A percentile compares a stretch with the other conserved stretches of the same genome.
Conservation (phyloP, 768 basidiomycete genomes). For the Amanita phalloides region DNA sequence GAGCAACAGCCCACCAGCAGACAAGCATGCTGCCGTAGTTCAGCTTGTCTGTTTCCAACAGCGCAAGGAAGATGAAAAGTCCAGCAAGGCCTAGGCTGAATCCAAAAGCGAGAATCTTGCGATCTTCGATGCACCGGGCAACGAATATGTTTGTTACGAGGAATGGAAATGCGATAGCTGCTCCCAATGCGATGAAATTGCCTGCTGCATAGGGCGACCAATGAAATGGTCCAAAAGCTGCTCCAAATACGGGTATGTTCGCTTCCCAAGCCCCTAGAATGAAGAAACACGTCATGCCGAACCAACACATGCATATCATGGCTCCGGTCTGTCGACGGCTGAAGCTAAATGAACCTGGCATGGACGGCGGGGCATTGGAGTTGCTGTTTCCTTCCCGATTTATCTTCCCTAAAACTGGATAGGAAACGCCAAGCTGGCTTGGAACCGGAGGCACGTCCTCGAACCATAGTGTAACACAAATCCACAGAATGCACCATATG, state of each 20-base stretch:
- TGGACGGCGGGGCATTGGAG: neutral
- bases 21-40: slow-evolving; percentile 36
- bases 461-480: slow-evolving; percentile 20
- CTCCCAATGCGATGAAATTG: slow-evolving; percentile 63
- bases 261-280: slow-evolving; percentile 61
- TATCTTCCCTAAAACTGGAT: slow-evolving; percentile 24
- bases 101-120: slow-evolving; percentile 44
- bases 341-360: neutral
- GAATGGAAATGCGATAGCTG: slow-evolving; percentile 52
- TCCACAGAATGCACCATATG: slow-evolving; percentile 44
- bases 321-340: slow-evolving; percentile 27
- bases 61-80: slow-evolving; percentile 37
- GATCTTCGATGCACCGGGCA: slow-evolving; percentile 49
- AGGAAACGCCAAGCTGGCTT: neutral
- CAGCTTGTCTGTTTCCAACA: slow-evolving; percentile 29
- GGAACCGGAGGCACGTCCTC: slow-evolving; percentile 23
- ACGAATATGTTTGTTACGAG: slow-evolving; percentile 49
- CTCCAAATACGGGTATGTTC: slow-evolving; percentile 54
- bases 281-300: slow-evolving; percentile 61
- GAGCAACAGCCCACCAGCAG: slow-evolving; percentile 50
- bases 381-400: neutral
- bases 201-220: slow-evolving; percentile 57
- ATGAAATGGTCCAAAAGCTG: slow-evolving; percentile 26
- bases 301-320: slow-evolving; percentile 57
- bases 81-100: slow-evolving; percentile 38